Evolutionary conservation across 164 flowering plant species (phyloP).

Genomic region (Hamamelis virginiana): DNA sequence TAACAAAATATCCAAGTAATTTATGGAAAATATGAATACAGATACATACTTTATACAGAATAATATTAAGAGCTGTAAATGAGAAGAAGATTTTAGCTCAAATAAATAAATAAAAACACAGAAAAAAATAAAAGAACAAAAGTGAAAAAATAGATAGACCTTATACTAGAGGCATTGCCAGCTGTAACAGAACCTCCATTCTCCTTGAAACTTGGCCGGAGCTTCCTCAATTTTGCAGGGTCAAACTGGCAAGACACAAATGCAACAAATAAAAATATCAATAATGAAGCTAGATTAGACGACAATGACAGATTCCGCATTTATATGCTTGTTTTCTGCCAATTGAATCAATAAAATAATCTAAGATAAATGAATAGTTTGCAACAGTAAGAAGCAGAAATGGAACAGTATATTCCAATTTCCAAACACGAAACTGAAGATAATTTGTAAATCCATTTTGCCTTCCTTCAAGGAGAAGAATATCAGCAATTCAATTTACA

Average conservation of each 20-base stretch:
- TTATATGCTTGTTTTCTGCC: background rate
- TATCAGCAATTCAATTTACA: background rate
- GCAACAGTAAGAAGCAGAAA: background rate
- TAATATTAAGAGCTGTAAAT: background rate
- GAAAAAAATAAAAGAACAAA: background rate
- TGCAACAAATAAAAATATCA: background rate
- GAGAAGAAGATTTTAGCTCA: background rate
- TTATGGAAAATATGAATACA: no score
- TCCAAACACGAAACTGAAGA: background rate
- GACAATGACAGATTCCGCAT: background rate
- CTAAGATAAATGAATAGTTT: background rate
- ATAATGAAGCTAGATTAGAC: background rate
- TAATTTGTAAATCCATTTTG: background rate
- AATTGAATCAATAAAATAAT: background rate
- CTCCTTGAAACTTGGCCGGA: slow-evolving; percentile 85
- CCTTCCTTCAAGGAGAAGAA: background rate
- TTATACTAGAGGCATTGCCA: slow-evolving; percentile 95
- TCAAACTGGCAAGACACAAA: slow-evolving; percentile 61
- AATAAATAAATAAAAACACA: background rate
- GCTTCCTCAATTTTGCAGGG: slow-evolving; percentile 78
- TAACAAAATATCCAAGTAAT: background rate
- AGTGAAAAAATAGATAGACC: slow-evolving; percentile 39
- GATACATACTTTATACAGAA: no score
- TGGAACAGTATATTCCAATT: background rate
- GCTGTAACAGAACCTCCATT: slow-evolving; percentile 91